Evolutionary conservation across 2,329 filamentous ascomycete genomes (phyloP).

Genomic region (Cytospora piceicola): DNA sequence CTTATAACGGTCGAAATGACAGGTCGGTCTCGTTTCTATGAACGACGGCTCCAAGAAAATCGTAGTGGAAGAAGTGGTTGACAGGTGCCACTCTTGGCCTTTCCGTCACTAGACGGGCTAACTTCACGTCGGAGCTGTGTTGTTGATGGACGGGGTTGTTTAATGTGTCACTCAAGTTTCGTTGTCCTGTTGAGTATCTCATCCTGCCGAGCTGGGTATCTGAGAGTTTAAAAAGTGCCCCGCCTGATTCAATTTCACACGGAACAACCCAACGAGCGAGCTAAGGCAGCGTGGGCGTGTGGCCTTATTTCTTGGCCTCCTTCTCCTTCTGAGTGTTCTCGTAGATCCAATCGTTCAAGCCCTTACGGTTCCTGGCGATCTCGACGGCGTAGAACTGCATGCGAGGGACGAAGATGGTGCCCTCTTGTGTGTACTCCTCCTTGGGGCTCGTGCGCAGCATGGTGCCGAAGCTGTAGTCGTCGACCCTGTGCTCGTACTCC

Average conservation of each 20-base stretch:
- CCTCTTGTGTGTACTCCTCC: slow-evolving; percentile 83
- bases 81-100: not conserved
- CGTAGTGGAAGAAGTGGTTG: not conserved
- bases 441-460: slow-evolving; percentile 81
- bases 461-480: slow-evolving; percentile 97
- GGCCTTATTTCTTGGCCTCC: slow-evolving; percentile 40
- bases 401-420: slow-evolving; percentile 76
- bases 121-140: not conserved
- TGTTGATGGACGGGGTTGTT: not conserved
- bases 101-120: not conserved
- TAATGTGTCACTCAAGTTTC: not conserved
- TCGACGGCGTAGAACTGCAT: slow-evolving; percentile 87
- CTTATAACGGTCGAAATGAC: not conserved
- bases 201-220: slow-evolving; percentile 5
- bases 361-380: slow-evolving; percentile 79
- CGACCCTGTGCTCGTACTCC: slow-evolving; percentile 90
- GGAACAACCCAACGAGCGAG: not conserved
- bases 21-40: not conserved
- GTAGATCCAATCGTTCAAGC: slow-evolving; percentile 96
- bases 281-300: not conserved
- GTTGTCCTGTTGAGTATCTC: slow-evolving; percentile 2
- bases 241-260: not conserved
- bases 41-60: not conserved
- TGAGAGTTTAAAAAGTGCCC: not conserved
- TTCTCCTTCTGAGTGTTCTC: slow-evolving; percentile 74